phyloP scores from a whole-genome alignment of 371 early-diverging fungal species.

The Saksenaea vasiformis region DNA sequence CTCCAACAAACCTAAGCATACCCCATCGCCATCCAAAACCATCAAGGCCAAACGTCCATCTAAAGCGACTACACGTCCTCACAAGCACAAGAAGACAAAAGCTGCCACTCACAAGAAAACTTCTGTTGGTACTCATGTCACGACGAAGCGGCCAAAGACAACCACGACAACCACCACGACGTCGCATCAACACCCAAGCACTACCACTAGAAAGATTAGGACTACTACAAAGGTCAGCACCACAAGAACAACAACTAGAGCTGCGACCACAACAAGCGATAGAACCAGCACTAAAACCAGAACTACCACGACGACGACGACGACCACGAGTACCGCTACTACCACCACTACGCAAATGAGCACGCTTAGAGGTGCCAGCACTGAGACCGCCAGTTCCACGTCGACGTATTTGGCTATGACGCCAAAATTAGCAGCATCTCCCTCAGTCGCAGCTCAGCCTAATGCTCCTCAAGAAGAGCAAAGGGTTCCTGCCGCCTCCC shows the following conservation, averaged over 20 bases:
- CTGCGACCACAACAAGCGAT: background rate
- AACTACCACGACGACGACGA: background rate
- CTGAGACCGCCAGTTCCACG: background rate
- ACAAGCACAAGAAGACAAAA: too few relatives aligned
- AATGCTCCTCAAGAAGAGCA: background rate
- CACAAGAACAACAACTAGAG: background rate
- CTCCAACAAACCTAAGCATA: background rate
- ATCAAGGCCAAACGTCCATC: too few relatives aligned
- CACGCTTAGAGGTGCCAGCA: background rate
- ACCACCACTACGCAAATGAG: background rate
- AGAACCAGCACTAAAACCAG: background rate
- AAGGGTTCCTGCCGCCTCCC: background rate
- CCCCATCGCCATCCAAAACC: too few relatives aligned
- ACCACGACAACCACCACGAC: too few relatives aligned
- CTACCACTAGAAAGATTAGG: constrained; percentile 21
- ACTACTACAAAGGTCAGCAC: constrained; percentile 15
- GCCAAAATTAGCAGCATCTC: background rate
- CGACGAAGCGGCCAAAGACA: too few relatives aligned
- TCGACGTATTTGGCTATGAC: background rate
- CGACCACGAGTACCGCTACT: background rate
- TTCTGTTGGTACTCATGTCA: background rate
- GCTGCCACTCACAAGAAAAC: too few relatives aligned
- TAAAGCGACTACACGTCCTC: too few relatives aligned
- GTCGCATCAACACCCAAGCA: background rate
- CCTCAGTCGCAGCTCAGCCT: background rate